Evolutionary conservation across 768 basidiomycete genomes (phyloP), one percentile per base, ranked within the genome.

Genomic region (Trametes elegans): DNA sequence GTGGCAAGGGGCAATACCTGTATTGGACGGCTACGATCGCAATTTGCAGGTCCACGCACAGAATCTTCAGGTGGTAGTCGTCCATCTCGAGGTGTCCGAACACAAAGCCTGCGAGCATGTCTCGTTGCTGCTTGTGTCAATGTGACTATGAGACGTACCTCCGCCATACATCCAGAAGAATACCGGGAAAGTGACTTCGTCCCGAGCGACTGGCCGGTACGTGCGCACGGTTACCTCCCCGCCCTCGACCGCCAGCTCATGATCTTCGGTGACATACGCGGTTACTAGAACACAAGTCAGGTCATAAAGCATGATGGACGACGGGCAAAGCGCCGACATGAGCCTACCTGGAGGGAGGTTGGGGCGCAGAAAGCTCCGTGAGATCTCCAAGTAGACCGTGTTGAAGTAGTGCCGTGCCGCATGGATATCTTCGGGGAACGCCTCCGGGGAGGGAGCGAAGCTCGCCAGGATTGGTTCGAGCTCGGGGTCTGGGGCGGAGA

Each of bases 61-160:
- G 24, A 26, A 41, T 58, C 23, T 54, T 49, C n/a, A 68, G 53
- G 8, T 46, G 27, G 29, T 48, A 53, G 24, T 67, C 66, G 49
- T 67, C 61, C 18, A 44, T 9, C 14, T 61, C 54, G 23, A 55
- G 16, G n/a, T 42, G 21, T 5, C 50, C 55, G 32, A 73, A 65
- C 64, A 41, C 52, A 1, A 38, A 71, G 26, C 66, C 61, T 34
- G 61, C 21, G 21, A 9, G 14, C 18, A 10, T 3, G 32, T 29
- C 28, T n/a, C 11, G 28, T 31, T n/a, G 1, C 3, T 9, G 26
- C 14, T 18, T 19, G 18, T n/a, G 4, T 31, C 28, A 4, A 31
- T 43, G 24, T 1, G 3, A 11, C 11, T 19, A n/a, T 7, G 28
- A 31, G 7, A 24, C 19, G 9, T 21, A 51, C 40, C 49, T 14